Conservation (phyloP, 164 flowering plant species). For the Amborella trichopoda region DNA sequence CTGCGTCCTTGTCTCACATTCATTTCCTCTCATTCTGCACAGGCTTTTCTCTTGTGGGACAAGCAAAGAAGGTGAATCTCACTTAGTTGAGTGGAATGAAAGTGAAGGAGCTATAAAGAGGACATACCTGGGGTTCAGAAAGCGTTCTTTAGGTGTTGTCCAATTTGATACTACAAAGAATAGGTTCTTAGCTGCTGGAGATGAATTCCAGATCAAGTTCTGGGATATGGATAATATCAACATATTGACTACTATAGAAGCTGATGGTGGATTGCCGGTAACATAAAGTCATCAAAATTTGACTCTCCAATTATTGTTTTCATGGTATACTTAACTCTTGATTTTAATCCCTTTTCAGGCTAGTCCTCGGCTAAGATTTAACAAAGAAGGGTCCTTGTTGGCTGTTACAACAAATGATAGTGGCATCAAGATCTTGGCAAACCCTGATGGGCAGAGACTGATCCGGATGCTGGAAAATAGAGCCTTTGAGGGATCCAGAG, state of each 20-base stretch:
- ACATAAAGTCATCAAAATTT: neutral
- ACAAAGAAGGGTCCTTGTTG: conserved; percentile 21
- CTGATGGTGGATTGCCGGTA: conserved; percentile 29
- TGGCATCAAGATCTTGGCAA: conserved; percentile 26
- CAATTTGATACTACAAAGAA: conserved; percentile 18
- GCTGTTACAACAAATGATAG: conserved; percentile 23
- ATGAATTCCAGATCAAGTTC: conserved; percentile 25
- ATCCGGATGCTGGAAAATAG: conserved; percentile 14
- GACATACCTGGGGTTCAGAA: conserved; percentile 19
- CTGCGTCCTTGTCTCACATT: no score
- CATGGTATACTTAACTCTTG: neutral
- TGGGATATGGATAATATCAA: conserved; percentile 26
- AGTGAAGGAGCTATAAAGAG: conserved; percentile 17
- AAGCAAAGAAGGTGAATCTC: conserved; percentile 18
- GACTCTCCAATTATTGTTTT: no score
- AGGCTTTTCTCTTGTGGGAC: conserved; percentile 18
- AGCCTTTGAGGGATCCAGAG: conserved; percentile 10
- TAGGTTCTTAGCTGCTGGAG: conserved; percentile 24
- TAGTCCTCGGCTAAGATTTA: conserved; percentile 23
- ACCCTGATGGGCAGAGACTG: conserved; percentile 19
- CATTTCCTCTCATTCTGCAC: no score
- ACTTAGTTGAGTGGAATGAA: conserved; percentile 16
- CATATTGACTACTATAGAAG: conserved; percentile 16
- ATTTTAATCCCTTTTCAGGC: conserved; percentile 8
- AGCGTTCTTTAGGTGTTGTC: conserved; percentile 17